Evolutionary conservation across 371 early-diverging fungal species (phyloP), one percentile per base, ranked within the genome.

Genomic region (Mucor sp.): DNA sequence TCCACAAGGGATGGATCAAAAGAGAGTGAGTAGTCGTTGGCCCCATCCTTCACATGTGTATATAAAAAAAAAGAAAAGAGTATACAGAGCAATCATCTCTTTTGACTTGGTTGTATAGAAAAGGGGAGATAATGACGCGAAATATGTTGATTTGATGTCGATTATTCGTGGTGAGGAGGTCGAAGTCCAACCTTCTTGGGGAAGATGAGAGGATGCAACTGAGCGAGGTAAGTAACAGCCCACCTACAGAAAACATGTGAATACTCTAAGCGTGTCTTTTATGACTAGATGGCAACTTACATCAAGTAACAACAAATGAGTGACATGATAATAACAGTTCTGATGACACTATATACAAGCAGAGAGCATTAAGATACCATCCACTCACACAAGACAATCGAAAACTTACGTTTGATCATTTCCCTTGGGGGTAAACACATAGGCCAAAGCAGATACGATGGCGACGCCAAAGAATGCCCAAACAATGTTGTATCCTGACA

Each of bases 141-240:
- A 53, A 23, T 4, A 27, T 11, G 23, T 53, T 3, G 53, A 25
- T 53, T 12, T 53, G 27, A 27, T 53, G 53, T 53, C 21, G 27
- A 53, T 69, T 69, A 64, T 69, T 69, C 60, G 33, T 69, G 69
- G 27, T 71, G 71, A 60, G 71, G 86, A 39, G 84, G 80, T 75
- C 87, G 79, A 69, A 91, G 78, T 75, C 89, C 88, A 66, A 77
- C 79, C 44, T 89, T 89, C 74, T 76, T 86, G 14, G 92, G 92
- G 47, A 78, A 74, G 53, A 91, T 79, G 57, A 91, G 74, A 32
- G 92, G 92, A 68, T 91, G 85, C 12, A 91, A 79, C 80, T 91
- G 92, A 30, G 90, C 90, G 65, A 91, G 71, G 67, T 91, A 91
- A 44, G 91, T 90, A 70, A 91, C 78, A 5, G 89, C 89, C 92